Conservation (phyloP, 129 eudicot species). For the Smallanthus sonchifolius region DNA sequence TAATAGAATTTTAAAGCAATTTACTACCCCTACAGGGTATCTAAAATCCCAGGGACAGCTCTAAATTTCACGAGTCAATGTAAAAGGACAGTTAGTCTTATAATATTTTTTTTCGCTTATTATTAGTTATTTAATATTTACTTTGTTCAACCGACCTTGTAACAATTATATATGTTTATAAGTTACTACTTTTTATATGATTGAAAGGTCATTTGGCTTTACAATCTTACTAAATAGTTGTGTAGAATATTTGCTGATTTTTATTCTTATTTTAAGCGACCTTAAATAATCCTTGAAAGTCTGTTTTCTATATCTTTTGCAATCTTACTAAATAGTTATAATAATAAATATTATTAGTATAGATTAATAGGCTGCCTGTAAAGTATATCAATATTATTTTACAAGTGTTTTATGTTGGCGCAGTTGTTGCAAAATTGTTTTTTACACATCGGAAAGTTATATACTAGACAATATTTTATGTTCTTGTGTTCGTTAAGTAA, state of each 20-base stretch:
- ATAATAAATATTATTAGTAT: background rate
- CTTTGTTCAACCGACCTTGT: too few species aligned
- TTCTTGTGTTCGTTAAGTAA: background rate
- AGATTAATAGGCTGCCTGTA: background rate
- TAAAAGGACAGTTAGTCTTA: too few species aligned
- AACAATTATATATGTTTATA: background rate
- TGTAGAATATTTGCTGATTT: background rate
- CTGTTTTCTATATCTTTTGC: background rate
- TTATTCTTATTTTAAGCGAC: background rate
- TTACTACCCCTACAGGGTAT: too few species aligned
- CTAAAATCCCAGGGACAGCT: too few species aligned
- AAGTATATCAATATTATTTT: background rate
- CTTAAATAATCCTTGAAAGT: background rate
- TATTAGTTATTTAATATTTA: too few species aligned
- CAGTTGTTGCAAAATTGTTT: background rate
- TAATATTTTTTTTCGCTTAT: too few species aligned
- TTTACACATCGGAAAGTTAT: background rate
- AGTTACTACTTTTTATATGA: background rate
- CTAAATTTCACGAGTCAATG: too few species aligned
- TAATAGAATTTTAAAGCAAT: too few species aligned
- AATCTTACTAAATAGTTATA: too few species aligned
- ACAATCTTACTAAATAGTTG: background rate
- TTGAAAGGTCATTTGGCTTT: constrained; percentile 30
- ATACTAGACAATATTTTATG: background rate
- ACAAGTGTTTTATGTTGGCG: background rate